Evolutionary conservation across 78 protist species (phyloP).

Genomic region (Dictyostelium capitatum): DNA sequence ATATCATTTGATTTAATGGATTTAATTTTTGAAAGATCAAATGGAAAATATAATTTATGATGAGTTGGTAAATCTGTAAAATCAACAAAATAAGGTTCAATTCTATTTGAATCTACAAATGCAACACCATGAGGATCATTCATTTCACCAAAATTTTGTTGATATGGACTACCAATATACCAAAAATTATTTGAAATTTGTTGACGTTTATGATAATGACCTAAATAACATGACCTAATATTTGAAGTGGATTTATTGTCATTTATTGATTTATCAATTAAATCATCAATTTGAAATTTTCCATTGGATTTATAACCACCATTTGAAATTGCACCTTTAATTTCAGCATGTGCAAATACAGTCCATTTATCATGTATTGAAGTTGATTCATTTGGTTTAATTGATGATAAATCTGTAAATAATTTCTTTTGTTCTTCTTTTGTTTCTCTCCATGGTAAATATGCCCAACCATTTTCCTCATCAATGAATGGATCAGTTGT

Average conservation of each 20-base stretch:
- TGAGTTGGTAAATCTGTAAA: slow-evolving; percentile 47
- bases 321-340: slow-evolving; percentile 69
- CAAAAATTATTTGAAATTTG: slow-evolving; percentile 31
- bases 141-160: slow-evolving; percentile 80
- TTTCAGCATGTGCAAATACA: slow-evolving; percentile 80
- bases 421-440: slow-evolving; percentile 35
- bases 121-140: slow-evolving; percentile 80
- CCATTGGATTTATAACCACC: slow-evolving; percentile 57
- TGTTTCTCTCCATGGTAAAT: slow-evolving; percentile 74
- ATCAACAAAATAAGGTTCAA: slow-evolving; percentile 47
- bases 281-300: slow-evolving; percentile 28
- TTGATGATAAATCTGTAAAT: neutral
- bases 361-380: slow-evolving; percentile 42
- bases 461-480: neutral
- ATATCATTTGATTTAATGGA: slow-evolving; percentile 26
- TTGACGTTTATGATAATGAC: slow-evolving; percentile 74
- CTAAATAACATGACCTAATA: slow-evolving; percentile 46
- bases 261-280: neutral
- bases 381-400: neutral
- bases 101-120: slow-evolving; percentile 8
- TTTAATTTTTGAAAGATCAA: neutral
- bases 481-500: slow-evolving; percentile 56
- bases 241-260: neutral
- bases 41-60: slow-evolving; percentile 38
- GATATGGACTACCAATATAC: slow-evolving; percentile 81